These are phyloP conservation scores for Euphorbia celastroides DNA, from an alignment of 441 rosid genomes.

Conservation along the genomic window DNA sequence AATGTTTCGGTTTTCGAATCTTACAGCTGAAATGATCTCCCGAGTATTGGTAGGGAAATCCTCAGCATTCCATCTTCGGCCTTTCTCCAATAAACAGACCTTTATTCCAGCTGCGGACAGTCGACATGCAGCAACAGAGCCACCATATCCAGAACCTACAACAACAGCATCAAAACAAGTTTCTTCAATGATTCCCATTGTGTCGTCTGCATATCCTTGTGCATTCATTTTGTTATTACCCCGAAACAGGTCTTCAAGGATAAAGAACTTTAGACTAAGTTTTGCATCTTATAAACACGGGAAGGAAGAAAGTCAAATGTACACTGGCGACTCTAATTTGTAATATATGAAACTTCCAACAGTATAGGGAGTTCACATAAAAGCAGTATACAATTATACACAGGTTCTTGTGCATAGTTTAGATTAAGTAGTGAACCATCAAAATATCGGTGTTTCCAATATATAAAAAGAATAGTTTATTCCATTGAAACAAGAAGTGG, in stretches of 20 bases:
- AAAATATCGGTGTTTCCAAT: too few species aligned
- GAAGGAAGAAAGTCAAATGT: not conserved
- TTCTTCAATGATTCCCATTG: slow-evolving; percentile 12
- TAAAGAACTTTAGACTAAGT: not conserved
- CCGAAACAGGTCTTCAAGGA: slow-evolving; percentile 1
- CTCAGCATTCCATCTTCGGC: slow-evolving; percentile 33
- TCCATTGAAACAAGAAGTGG: too few species aligned
- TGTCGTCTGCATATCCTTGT: slow-evolving; percentile 2
- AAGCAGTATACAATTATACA: too few species aligned
- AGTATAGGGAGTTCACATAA: too few species aligned
- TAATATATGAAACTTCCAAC: not conserved
- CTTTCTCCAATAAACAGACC: slow-evolving; percentile 37
- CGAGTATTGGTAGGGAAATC: slow-evolving; percentile 31
- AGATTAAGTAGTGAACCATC: too few species aligned
- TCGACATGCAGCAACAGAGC: slow-evolving; percentile 38
- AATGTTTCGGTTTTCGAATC: slow-evolving; percentile 25
- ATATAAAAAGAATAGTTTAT: too few species aligned
- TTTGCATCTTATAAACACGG: not conserved
- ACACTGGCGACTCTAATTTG: not conserved
- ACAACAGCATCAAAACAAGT: slow-evolving; percentile 39
- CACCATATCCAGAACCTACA: slow-evolving; percentile 46
- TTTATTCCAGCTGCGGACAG: slow-evolving; percentile 32
- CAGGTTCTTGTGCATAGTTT: too few species aligned
- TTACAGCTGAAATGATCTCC: slow-evolving; percentile 22
- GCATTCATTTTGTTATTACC: slow-evolving; percentile 16